Conservation (phyloP, 2,329 filamentous ascomycete genomes). For the Macrophomina pseudophaseolina region DNA sequence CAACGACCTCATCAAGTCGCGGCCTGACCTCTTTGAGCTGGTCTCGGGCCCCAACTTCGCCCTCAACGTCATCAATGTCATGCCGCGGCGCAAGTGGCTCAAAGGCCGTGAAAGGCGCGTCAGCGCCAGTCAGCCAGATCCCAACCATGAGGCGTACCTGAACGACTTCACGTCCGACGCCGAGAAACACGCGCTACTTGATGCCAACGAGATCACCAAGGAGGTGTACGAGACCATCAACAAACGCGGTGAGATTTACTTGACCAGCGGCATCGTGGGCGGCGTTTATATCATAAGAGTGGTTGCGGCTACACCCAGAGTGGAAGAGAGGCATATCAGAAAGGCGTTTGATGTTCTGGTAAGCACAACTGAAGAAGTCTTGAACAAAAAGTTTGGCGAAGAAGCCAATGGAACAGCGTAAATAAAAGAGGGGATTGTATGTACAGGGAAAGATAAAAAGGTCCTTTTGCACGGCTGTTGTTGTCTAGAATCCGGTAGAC, state of each 20-base stretch:
- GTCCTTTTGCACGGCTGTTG: too few species aligned
- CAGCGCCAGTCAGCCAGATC: constrained; percentile 34
- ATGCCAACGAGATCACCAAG: constrained; percentile 72
- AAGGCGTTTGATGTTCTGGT: constrained; percentile 77
- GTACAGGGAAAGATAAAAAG: too few species aligned
- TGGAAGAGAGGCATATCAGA: constrained; percentile 74
- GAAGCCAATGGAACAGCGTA: constrained; percentile 4
- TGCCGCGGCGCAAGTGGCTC: constrained; percentile 42
- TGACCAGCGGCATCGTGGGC: constrained; percentile 77
- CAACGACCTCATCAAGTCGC: constrained; percentile 60
- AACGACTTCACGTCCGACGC: constrained; percentile 44
- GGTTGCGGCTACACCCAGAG: constrained; percentile 72
- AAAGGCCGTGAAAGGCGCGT: constrained; percentile 26
- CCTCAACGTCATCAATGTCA: constrained; percentile 77
- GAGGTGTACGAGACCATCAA: constrained; percentile 78
- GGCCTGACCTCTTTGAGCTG: constrained; percentile 75
- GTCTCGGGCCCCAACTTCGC: constrained; percentile 77
- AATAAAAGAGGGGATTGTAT: background rate
- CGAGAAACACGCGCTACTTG: constrained; percentile 52
- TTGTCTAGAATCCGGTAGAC: too few species aligned
- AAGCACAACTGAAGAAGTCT: constrained; percentile 61
- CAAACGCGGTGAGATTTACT: constrained; percentile 74
- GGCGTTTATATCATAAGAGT: constrained; percentile 80
- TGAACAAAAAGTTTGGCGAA: constrained; percentile 1
- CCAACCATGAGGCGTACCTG: constrained; percentile 38